Base-by-base conservation (phyloP, 106 monocot genomes). In the Iris macrosiphon region DNA sequence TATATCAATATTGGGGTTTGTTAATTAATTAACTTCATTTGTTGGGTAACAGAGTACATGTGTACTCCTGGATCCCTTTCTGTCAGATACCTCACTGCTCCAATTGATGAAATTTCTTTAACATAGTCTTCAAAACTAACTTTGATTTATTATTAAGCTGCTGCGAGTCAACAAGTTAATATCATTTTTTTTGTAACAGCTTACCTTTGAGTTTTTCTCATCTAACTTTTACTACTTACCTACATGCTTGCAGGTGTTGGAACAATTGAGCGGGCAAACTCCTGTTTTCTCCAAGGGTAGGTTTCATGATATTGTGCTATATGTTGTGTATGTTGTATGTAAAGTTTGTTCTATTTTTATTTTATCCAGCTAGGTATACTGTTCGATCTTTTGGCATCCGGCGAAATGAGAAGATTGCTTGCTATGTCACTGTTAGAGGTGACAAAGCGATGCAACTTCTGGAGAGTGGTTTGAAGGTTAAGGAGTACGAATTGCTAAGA, bases 361-460 rank as follows among this genome's bases (percentile, higher is more conserved):
- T n/a, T 48, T 20, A 2, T 60, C 20, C 61, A 79, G 85, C 85
- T 40, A 73, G 78, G 63, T 81, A 71, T 37, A 87, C 87, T 65
- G 81, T 87, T 31, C 32, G 81, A 39, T 87, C 77, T 32, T 87
- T 87, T 55, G 87, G 81, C 11, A 81, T 87, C 39, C 63, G 87
- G 9, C 71, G 87, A 18, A 87, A 87, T 78, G 87, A 81, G 41
- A 87, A 81, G 56, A 87, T 87, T 51, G 87, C 81, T 7, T 87
- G 81, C 31, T 69, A 87, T 26, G 87, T 87, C 23, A 81, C 81
- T 5, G 81, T 78, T 26, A 75, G 81, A 78, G 81, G 81, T 41
- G 87, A 87, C 12, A 81, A 87, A 53, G 87, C 81, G 48, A 87
- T 87, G 87, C 87, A 87, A 37, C 75, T 87, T 8, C 53, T 87